Percentiles rank a stretch among this genome's conserved stretches.
These are phyloP conservation scores for Irineochytrium annulatum DNA, from an alignment of 192 early-diverging fungal genomes.

Conservation along the genomic window DNA sequence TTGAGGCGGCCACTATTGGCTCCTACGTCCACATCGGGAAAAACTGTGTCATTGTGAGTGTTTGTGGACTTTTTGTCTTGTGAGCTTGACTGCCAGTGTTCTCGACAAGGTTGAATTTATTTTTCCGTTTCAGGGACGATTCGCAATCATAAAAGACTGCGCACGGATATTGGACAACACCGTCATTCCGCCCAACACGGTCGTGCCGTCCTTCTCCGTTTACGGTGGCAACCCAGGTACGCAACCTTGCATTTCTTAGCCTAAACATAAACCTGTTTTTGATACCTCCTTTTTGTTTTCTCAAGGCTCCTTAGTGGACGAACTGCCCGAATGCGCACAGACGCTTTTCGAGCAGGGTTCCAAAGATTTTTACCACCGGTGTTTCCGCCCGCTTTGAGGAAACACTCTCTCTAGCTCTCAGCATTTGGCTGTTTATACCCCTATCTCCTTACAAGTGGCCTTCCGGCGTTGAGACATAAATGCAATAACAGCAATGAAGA, in stretches of 20 bases:
- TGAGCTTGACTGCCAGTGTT: background rate
- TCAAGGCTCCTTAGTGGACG: conserved; percentile 61
- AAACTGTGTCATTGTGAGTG: conserved; percentile 90
- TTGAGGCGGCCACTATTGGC: conserved; percentile 91
- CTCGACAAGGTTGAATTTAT: background rate
- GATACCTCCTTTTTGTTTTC: background rate
- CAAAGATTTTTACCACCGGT: conserved; percentile 42
- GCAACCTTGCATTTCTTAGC: background rate
- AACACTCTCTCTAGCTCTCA: too few relatives aligned
- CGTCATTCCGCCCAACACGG: conserved; percentile 85
- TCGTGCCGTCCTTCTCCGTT: conserved; percentile 90
- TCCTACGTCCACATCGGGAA: conserved; percentile 85
- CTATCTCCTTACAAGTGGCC: too few relatives aligned
- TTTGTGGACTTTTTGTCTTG: background rate
- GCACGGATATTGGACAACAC: conserved; percentile 83
- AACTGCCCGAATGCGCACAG: conserved; percentile 84
- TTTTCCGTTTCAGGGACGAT: conserved; percentile 64
- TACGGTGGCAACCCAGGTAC: conserved; percentile 78
- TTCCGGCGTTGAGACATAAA: too few relatives aligned
- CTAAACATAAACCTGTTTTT: background rate
- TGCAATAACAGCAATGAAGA: too few relatives aligned
- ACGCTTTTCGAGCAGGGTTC: conserved; percentile 68
- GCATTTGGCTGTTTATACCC: too few relatives aligned
- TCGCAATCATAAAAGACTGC: conserved; percentile 95
- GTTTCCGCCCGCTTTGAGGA: too few relatives aligned